These are phyloP conservation scores for Arctostaphylos glauca DNA, from an alignment of 148 eudicot species.

Conservation along the genomic window DNA sequence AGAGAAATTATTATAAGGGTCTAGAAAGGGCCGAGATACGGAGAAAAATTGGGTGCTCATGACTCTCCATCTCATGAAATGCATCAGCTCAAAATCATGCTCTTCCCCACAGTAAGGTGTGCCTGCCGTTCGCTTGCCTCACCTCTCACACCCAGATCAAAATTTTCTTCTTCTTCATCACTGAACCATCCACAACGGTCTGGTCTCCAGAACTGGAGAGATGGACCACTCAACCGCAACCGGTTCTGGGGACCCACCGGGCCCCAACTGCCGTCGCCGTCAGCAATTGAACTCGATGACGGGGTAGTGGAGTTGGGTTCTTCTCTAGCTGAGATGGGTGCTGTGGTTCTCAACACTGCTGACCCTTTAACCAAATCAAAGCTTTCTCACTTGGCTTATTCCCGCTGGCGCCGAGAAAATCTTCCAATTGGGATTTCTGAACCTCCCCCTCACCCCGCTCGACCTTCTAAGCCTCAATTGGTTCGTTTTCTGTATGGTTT, in stretches of 20 bases:
- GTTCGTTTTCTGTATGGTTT: slow-evolving; percentile 30
- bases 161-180: slow-evolving; percentile 21
- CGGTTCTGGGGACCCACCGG: slow-evolving; percentile 78
- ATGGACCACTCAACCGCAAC: slow-evolving; percentile 43
- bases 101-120: background rate
- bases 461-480: slow-evolving; percentile 68
- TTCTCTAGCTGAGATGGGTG: slow-evolving; percentile 72
- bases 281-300: slow-evolving; percentile 1
- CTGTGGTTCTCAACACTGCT: slow-evolving; percentile 62
- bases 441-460: slow-evolving; percentile 66
- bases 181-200: slow-evolving; percentile 50
- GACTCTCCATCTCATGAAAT: background rate
- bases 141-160: slow-evolving; percentile 17
- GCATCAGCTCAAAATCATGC: background rate
- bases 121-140: background rate
- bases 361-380: slow-evolving; percentile 67
- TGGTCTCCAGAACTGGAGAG: slow-evolving; percentile 74
- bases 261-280: slow-evolving; percentile 37
- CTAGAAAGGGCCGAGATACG: background rate
- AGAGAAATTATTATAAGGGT: background rate
- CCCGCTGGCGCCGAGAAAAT: slow-evolving; percentile 41
- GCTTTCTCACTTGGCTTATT: slow-evolving; percentile 74
- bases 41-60: background rate
- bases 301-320: slow-evolving; percentile 21
- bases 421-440: slow-evolving; percentile 55